A percentile compares a stretch with the other conserved stretches of the same genome.
Conservation (phyloP, 2,329 filamentous ascomycete species). For the Beauveria scarabaeidicola region DNA sequence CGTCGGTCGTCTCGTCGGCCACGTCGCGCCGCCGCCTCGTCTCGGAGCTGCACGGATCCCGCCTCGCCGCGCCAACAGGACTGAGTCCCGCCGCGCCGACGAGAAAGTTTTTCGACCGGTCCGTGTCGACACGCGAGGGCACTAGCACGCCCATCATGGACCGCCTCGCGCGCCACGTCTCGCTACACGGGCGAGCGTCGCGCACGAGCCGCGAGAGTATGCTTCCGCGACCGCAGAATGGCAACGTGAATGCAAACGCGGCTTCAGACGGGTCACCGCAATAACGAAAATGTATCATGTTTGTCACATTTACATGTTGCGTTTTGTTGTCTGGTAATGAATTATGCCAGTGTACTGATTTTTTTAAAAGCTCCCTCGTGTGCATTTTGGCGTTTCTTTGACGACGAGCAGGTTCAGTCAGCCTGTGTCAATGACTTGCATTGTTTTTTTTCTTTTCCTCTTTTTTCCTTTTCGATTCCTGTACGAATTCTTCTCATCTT, state of each 20-base stretch:
- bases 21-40: slow-evolving; percentile 46
- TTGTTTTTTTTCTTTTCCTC: not conserved
- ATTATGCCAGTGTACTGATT: not conserved
- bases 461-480: slow-evolving; percentile 2
- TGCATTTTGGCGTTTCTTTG: not conserved
- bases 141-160: slow-evolving; percentile 13
- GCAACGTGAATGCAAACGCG: not conserved
- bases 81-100: not conserved
- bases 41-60: slow-evolving; percentile 36
- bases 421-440: not conserved
- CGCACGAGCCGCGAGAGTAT: slow-evolving; percentile 37
- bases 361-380: not conserved
- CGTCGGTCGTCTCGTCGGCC: slow-evolving; percentile 32
- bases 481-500: slow-evolving; percentile 1
- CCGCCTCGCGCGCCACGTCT: slow-evolving; percentile 29
- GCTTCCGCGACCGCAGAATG: slow-evolving; percentile 37
- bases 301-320: not conserved
- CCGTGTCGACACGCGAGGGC: slow-evolving; percentile 8
- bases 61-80: slow-evolving; percentile 30
- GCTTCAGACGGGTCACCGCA: not conserved
- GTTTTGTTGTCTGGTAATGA: not conserved
- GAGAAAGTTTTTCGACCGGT: slow-evolving; percentile 7
- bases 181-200: slow-evolving; percentile 23
- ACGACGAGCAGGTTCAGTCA: slow-evolving; percentile 3
- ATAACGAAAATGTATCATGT: not conserved